Evolutionary conservation across 768 basidiomycete species (phyloP), one percentile per base, ranked within the genome.

Genomic region (Astraeus odoratus): DNA sequence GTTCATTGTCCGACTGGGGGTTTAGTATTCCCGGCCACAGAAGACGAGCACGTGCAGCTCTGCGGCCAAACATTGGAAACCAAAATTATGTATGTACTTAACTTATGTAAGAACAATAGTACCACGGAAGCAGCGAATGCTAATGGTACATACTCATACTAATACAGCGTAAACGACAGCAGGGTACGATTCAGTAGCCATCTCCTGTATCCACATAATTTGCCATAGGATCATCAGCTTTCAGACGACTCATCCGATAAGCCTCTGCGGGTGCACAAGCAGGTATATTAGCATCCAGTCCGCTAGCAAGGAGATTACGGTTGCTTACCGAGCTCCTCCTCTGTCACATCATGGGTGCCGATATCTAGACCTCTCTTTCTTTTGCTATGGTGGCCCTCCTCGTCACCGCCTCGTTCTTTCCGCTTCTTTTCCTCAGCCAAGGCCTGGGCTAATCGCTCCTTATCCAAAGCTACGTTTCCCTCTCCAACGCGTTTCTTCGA

Each of bases 151-250:
- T 31, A 31, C 30, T 13, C n/a, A 12, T 18, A 41, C 4, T 15
- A 18, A 19, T 41, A 27, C 16, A 29, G 16, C 8, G 12, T 23
- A n/a, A 25, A 13, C 15, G 22, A 38, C 18, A 12, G 6, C 23
- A 39, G 13, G 22, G 9, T n/a, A 30, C 16, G 16, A 9, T 12
- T 55, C 42, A 59, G 36, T 46, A 57, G 35, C 26, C 16, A 48
- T 55, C 50, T 40, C 76, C 79, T 35, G 63, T 52, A 61, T 92
- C 92, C 41, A 89, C 74, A 60, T 93, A 92, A 61, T 87, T 89
- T 31, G 87, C 86, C 92, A 96, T 96, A 3, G 92, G 92, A 64
- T 96, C 92, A 47, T 92, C 88, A 39, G 73, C 69, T 1, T 78
- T 75, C 42, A 78, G 77, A 52, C 75, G 76, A 23, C 63, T 74